These are phyloP conservation scores for Solanum corneliomulleri DNA, from an alignment of 257 asterid species.

Conservation along the genomic window DNA sequence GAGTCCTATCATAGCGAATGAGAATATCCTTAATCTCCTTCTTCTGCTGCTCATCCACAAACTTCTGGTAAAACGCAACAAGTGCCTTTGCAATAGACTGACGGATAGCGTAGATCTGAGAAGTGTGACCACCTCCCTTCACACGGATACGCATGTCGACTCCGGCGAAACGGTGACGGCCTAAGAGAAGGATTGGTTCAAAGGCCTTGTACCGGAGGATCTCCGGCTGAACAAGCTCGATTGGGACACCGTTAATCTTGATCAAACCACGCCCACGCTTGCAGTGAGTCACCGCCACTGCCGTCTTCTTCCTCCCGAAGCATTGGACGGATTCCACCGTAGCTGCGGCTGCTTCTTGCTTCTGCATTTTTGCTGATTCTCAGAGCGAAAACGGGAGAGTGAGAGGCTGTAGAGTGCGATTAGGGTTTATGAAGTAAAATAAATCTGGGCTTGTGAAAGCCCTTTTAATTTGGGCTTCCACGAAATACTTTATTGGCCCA, in stretches of 20 bases:
- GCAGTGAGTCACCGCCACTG: neutral
- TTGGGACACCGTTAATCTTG: neutral
- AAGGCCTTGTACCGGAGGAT: neutral
- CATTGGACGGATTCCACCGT: neutral
- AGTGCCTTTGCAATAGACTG: neutral
- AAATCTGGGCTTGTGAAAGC: neutral
- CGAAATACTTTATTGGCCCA: neutral
- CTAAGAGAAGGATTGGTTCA: neutral
- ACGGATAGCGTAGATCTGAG: neutral
- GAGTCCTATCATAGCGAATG: neutral
- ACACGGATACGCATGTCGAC: neutral
- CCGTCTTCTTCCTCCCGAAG: neutral
- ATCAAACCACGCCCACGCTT: neutral
- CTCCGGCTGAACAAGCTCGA: neutral
- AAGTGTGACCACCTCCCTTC: neutral
- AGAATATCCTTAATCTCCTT: neutral
- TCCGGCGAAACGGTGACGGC: neutral
- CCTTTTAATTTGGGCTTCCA: neutral
- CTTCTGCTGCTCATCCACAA: neutral
- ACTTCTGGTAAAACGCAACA: neutral
- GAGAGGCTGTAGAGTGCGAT: neutral
- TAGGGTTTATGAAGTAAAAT: neutral
- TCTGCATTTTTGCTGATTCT: neutral
- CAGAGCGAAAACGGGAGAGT: neutral
- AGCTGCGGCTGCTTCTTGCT: neutral